Evolutionary conservation across 2,329 filamentous ascomycete genomes (phyloP), one percentile per base, ranked within the genome.

Genomic region (Hypoxylon sp.): DNA sequence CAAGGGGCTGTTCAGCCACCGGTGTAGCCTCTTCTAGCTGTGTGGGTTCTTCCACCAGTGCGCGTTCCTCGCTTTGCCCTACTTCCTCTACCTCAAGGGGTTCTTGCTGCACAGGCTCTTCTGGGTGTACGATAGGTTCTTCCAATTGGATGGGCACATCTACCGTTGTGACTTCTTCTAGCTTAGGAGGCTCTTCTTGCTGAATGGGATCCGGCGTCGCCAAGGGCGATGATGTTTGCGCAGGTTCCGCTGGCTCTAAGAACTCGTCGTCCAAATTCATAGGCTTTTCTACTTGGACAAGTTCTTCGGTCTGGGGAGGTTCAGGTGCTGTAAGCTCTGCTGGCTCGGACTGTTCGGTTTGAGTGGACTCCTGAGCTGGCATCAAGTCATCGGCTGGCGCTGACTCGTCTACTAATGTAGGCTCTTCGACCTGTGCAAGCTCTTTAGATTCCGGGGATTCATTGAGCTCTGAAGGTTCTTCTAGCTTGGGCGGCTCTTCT

Each of bases 21-120:
- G 51, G 38, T 5, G 13, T 35, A 35, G 59, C 27, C 17, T 54
- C 48, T 53, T 31, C 58, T 31, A 17, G 33, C 18, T 43, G 40
- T 26, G 33, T 13, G n/a, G 24, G 15, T 38, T 18, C 46, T 17
- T 26, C 17, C 4, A 20, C 21, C 11, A 26, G 23, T 20, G 18
- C 27, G 21, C 18, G 17, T 26, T 33, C 17, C 8, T 38, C 35
- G 7, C 1, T 38, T 38, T 21, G 17, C n/a, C 4, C 9, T 4
- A 20, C 4, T 20, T 40, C 18, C 24, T 51, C 37, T 10, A 23
- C 2, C 29, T 26, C 29, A 6, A 21, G 27, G 21, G 11, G 31
- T 26, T 38, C 21, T 27, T 41, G 43, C 38, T 21, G 20, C 20
- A 26, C n/a, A 55, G 43, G n/a, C 31, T 33, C 42, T 21, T 48